phyloP scores from a whole-genome alignment of 441 rosid species.

The Populus hybrid region DNA sequence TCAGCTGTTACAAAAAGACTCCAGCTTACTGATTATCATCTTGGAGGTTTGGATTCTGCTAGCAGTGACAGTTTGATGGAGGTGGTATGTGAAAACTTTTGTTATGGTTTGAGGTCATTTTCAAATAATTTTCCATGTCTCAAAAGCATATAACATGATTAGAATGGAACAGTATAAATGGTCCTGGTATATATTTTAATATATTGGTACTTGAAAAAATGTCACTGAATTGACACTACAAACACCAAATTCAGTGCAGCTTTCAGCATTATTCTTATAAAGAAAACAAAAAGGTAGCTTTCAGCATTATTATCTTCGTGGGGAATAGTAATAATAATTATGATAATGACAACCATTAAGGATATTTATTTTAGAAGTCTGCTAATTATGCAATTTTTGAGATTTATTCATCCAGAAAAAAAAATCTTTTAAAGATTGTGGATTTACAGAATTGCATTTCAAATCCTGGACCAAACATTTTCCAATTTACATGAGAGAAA shows the following conservation, averaged over 20 bases:
- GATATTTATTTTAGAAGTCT: not conserved
- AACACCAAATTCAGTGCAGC: slow-evolving; percentile 6
- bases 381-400: not conserved
- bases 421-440: not conserved
- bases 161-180: slow-evolving; percentile 2
- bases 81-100: slow-evolving; percentile 43
- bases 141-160: slow-evolving; percentile 6
- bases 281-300: not conserved
- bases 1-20: slow-evolving; percentile 35
- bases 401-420: not conserved
- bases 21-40: slow-evolving; percentile 32
- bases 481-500: not conserved
- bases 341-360: not conserved
- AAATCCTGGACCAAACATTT: not conserved
- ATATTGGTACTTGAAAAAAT: not conserved
- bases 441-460: not conserved
- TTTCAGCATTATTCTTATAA: not conserved
- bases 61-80: slow-evolving; percentile 36
- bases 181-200: not conserved
- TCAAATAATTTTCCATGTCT: slow-evolving; percentile 10
- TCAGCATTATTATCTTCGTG: not conserved
- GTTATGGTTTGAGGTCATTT: slow-evolving; percentile 6
- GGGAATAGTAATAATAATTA: not conserved
- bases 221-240: slow-evolving; percentile 3
- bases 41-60: slow-evolving; percentile 27